Base-by-base conservation (phyloP, 192 early-diverging fungal species). In the Coemansia sp. region DNA sequence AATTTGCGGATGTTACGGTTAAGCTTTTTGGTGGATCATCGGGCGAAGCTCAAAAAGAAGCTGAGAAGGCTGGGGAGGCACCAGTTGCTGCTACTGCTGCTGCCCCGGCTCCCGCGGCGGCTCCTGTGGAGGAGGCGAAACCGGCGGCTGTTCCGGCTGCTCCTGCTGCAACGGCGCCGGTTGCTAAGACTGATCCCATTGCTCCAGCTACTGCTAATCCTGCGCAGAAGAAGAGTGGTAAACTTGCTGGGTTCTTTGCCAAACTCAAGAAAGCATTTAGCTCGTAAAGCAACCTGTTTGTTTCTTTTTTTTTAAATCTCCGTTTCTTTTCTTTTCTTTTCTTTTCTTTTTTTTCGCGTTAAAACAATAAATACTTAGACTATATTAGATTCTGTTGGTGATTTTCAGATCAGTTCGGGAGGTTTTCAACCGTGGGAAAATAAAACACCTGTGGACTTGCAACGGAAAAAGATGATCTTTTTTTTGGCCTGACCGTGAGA, bases 1-100 rank as follows among this genome's bases (percentile, higher is more conserved):
- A 56, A 14, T 79, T 79, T 67, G 76, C 71, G 14, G 28, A 51
- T 18, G 68, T 77, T n/a, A 68, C 64, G 1, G 28, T 34, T 4
- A 76, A 69, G 48, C 57, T 71, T 5, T 51, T 16, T 1, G 32
- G n/a, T 40, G 56, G 7, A 25, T 25, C 22, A 25, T 25, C 22
- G 22, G 22, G 22, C 1, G 22, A 25, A 25, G 22, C 22, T 25
- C 22, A 25, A 3, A 50, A 5, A 7, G 45, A 32, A 7, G 18
- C 2, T 25, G 20, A 38, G 28, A 52, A 17, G 38, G 38, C 32
- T 60, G 57, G n/a, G 28, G 5, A 56, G 22, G 7, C n/a, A 7
- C 3, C 56, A 29, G 59, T 20, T 60, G 59, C 40, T 29, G 56
- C 33, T 33, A 18, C 56, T 31, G 55, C 55, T 12, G 16, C 50